Evolutionary conservation across 306 rosid species (phyloP), one percentile per base, ranked within the genome.

Genomic region (Ormosia semicastrata): DNA sequence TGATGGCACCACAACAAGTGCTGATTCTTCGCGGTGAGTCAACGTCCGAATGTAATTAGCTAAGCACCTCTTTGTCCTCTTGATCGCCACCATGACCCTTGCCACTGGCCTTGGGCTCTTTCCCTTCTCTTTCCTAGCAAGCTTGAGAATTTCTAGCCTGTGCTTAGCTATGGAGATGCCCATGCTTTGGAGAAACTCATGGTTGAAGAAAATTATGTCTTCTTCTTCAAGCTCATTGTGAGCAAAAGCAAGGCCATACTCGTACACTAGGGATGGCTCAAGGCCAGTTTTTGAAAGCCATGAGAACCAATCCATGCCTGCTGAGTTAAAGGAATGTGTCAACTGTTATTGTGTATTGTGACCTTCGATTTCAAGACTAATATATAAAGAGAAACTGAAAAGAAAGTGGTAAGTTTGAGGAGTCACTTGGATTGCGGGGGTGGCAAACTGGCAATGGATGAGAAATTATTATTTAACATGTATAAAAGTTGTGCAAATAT

Each of bases 161-260:
- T 95, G 99, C 73, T 95, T 95, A 78, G 96, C 98, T 74, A 90
- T 89, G 87, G 97, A 89, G 82, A 95, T 93, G 4, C 98, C 99
- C 94, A 95, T 90, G 92, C 98, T 95, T 54, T 88, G 98, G 11
- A 95, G 98, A 58, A 93, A 93, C 81, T 95, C 99, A 30, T 95
- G 98, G 91, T 90, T 93, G 91, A 93, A 92, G 83, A 89, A 93
- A 39, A 77, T 6, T 43, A 92, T 89, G 81, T 93, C 99, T 47
- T 93, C 96, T 59, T 90, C 85, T 82, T 95, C 98, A 18, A 95
- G 98, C 92, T 95, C 94, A 64, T 95, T 93, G 71, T 89, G 91
- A 66, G 94, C 86, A 50, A 95, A 92, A 71, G 86, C 80, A n/a
- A 95, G 89, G 58, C 98, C 93, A 78, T 93, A 93, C 37, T 93